Base-by-base conservation (phyloP, 371 early-diverging fungal genomes). In the Rhizopus sp. region DNA sequence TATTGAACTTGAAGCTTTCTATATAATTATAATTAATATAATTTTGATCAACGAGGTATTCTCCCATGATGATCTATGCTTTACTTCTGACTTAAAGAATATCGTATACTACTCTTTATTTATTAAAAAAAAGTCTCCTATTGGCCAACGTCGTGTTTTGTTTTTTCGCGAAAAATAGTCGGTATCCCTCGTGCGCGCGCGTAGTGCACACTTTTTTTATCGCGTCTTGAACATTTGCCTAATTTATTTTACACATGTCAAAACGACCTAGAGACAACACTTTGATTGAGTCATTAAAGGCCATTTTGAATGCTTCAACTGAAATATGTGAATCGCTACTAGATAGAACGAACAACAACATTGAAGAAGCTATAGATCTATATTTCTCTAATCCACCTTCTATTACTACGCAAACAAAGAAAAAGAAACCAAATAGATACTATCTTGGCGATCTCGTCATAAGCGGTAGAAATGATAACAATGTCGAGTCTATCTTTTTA, bases 381-480 rank as follows among this genome's bases (percentile, higher is more conserved):
- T 66, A 66, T 37, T 66, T 66, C 23, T 31, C 58, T 4, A 50
- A 41, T 3, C 62, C 66, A 23, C 31, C 46, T 49, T 6, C 15
- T 34, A 33, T 35, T 34, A 33, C 50, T 16, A 34, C 50, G 16
- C 7, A 49, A 9, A 49, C 8, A 46, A 16, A 31, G 29, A 49
- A n/a, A 46, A 16, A 31, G 29, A 49, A 6, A 15, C 12, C 50
- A 13, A 37, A 8, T 13, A 50, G 59, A 10, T 68, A 51, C 48
- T 72, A 70, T 62, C 64, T 76, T 63, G 77, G 77, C 17, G 77
- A 76, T 35, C 16, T 70, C 4, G 68, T 72, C 0, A 46, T 66
- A 0, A 59, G 68, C 34, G 77, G 77, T 70, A 50, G 35, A 55
- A 17, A 9, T 30, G 38, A 38, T n/a, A 46, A 34, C 33, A 54